A percentile compares a stretch with the other conserved stretches of the same genome.
phyloP scores from a whole-genome alignment of 805 yeast genomes.

The Clavispora carvajalis region DNA sequence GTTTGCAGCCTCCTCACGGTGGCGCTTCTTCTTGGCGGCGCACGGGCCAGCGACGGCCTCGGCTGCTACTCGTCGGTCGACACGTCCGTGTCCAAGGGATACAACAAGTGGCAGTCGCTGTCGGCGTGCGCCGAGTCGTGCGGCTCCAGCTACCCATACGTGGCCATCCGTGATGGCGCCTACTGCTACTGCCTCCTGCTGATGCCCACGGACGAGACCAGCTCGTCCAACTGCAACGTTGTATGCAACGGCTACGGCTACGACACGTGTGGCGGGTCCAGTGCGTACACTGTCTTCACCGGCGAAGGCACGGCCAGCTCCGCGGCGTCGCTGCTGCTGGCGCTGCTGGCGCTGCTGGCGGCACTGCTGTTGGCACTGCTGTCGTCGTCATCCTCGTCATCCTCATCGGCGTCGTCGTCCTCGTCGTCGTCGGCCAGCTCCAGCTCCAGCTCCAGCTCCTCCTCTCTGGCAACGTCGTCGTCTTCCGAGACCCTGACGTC shows the following conservation, averaged over 20 bases:
- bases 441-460: slow-evolving; percentile 5
- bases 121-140: slow-evolving; percentile 27
- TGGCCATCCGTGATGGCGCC: slow-evolving; percentile 33
- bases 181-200: slow-evolving; percentile 35
- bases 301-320: slow-evolving; percentile 18
- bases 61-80: slow-evolving; percentile 32
- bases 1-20: neutral
- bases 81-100: slow-evolving; percentile 20
- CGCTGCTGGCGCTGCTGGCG: slow-evolving; percentile 1
- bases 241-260: slow-evolving; percentile 31
- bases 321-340: neutral
- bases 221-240: slow-evolving; percentile 22
- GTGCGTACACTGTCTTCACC: slow-evolving; percentile 25
- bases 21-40: slow-evolving; percentile 1
- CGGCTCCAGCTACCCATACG: slow-evolving; percentile 27
- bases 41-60: slow-evolving; percentile 6
- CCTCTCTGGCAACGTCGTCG: neutral
- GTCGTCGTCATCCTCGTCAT: no score
- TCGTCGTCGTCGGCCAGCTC: slow-evolving; percentile 7
- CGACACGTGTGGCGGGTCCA: slow-evolving; percentile 34
- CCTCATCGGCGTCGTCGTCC: no score
- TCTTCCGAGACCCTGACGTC: slow-evolving; percentile 3
- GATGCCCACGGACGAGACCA: slow-evolving; percentile 18
- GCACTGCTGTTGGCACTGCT: slow-evolving; percentile 1
- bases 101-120: slow-evolving; percentile 23